Base-by-base conservation (phyloP, 202 grass and related monocot species). In the Setaria viridis region DNA sequence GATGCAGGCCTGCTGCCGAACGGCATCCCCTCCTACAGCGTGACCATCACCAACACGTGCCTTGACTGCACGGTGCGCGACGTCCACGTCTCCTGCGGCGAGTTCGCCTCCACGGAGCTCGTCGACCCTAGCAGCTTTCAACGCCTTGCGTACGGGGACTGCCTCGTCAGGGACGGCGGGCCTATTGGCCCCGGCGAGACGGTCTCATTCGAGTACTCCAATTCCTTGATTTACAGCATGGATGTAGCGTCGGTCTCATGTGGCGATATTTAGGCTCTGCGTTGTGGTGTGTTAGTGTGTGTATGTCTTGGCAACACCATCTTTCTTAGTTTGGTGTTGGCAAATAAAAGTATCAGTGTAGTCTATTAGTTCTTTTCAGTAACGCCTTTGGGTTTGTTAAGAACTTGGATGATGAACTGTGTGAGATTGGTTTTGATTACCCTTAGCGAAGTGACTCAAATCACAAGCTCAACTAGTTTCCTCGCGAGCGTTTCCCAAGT, bases 141-240 rank as follows among this genome's bases (percentile, higher is more conserved):
- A 2, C 87, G 87, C 33, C 13, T 89, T 2, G 53, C 16, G 53
- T n/a, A 45, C n/a, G 65, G 88, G 68, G 92, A 94, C 76, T 97
- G 94, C 67, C 88, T 94, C 17, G 92, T 97, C 56, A 84, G 82
- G 34, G 30, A 82, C 35, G 94, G 94, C 9, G 78, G 54, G 1
- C 25, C 90, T 1, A 20, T 97, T 1, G 80, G 41, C 0, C 83
- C 88, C 0, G 86, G 94, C 30, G 77, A 91, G 16, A 65, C 74
- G 64, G 9, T 97, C 56, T 66, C 72, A 15, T 97, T 97, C 77
- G 80, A 91, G 30, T 97, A 97, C 66, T 85, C 84, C 62, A 97
- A 97, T 59, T 90, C 92, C 2, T 89, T 83, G 17, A 48, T 16
- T 0, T 94, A 92, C 77, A 35, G 20, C 6, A 72, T 97, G 11